phyloP scores from a whole-genome alignment of 2,329 filamentous ascomycete species.

The Penicillium sp. region DNA sequence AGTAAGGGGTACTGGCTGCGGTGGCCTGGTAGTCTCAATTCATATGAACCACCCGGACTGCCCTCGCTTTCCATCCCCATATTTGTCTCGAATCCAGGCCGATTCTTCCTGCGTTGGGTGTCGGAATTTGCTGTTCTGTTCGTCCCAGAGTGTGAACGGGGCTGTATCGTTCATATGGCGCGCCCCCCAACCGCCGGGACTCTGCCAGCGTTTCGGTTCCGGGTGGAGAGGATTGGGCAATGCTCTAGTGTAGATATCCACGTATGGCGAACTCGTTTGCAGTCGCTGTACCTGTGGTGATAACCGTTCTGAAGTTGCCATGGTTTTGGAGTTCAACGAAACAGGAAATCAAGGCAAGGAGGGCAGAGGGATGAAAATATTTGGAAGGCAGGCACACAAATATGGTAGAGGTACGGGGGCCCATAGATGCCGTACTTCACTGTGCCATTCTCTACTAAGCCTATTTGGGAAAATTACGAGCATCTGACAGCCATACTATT shows the following conservation, averaged over 20 bases:
- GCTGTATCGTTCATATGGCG: constrained; percentile 10
- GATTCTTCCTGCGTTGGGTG: constrained; percentile 1
- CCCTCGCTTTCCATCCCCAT: background rate
- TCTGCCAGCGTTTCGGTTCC: constrained; percentile 8
- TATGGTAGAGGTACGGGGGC: too few species aligned
- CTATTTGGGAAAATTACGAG: too few species aligned
- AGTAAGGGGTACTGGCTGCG: constrained; percentile 8
- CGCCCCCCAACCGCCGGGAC: constrained; percentile 8
- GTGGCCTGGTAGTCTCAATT: constrained; percentile 8
- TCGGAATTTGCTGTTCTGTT: constrained; percentile 2
- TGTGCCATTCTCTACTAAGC: too few species aligned
- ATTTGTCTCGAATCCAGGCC: constrained; percentile 7
- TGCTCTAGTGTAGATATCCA: background rate
- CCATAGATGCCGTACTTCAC: too few species aligned
- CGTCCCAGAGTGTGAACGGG: constrained; percentile 12
- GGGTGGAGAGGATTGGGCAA: background rate
- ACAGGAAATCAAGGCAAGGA: too few species aligned
- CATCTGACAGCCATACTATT: too few species aligned
- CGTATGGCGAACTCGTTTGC: background rate
- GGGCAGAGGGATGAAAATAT: too few species aligned
- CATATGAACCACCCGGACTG: constrained; percentile 5
- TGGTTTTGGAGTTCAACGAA: background rate
- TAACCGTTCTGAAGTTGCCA: background rate
- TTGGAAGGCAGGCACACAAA: too few species aligned
- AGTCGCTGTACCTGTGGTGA: background rate